These are phyloP conservation scores for Neurospora sp. DNA, from an alignment of 495 filamentous ascomycete species.

Conservation along the genomic window DNA sequence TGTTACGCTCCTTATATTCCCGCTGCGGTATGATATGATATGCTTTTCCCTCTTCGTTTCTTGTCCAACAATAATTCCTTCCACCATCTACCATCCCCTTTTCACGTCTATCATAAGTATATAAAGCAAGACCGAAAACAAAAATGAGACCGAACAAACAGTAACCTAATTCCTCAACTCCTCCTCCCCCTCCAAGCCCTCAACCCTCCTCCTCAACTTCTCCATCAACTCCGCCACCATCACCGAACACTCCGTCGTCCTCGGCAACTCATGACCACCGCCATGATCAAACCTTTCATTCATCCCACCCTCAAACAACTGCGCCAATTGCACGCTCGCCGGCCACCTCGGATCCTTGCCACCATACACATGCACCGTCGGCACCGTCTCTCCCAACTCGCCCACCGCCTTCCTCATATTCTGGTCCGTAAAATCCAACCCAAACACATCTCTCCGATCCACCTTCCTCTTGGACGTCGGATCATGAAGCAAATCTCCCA, in stretches of 20 bases:
- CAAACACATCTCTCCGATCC: conserved; percentile 31
- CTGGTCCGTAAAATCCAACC: conserved; percentile 39
- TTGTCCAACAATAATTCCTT: background rate
- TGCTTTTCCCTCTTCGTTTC: background rate
- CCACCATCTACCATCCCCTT: background rate
- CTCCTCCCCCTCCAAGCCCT: background rate
- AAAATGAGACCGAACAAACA: background rate
- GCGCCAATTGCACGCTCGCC: conserved; percentile 43
- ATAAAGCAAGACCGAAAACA: background rate
- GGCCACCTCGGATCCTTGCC: conserved; percentile 47
- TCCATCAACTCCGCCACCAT: conserved; percentile 17
- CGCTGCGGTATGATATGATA: background rate
- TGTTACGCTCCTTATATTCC: too few species aligned
- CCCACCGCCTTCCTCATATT: conserved; percentile 21
- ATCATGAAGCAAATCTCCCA: conserved; percentile 23
- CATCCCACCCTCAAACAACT: conserved; percentile 41
- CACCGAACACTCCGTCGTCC: conserved; percentile 18
- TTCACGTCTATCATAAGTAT: background rate
- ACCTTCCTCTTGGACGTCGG: background rate
- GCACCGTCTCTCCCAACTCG: conserved; percentile 23
- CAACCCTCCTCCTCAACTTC: conserved; percentile 6
- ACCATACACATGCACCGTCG: conserved; percentile 54
- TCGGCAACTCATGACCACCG: conserved; percentile 43
- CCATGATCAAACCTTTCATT: conserved; percentile 35
- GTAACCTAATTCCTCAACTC: background rate